These are phyloP conservation scores for Phytophthora quininea DNA, from an alignment of 352 stramenopile genomes.

Conservation along the genomic window DNA sequence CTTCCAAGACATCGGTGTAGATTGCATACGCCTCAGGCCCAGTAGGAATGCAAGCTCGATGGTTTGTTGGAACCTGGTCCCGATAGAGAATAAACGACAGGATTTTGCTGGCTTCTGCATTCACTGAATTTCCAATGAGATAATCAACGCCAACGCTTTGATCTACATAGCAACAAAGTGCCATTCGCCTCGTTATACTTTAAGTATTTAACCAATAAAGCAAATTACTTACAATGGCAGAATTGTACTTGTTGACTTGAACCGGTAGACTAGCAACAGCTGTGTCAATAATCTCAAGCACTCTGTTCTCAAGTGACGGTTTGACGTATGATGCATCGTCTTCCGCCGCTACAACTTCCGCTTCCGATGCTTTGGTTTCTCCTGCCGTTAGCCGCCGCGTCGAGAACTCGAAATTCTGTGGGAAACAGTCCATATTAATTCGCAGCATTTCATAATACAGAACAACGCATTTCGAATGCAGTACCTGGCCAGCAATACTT, in stretches of 20 bases:
- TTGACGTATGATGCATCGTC: conserved; percentile 14
- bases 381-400: conserved; percentile 22
- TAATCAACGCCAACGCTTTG: conserved; percentile 30
- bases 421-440: neutral
- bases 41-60: conserved; percentile 45
- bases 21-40: conserved; percentile 40
- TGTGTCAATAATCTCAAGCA: conserved; percentile 37
- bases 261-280: conserved; percentile 35
- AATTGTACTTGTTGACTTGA: conserved; percentile 43
- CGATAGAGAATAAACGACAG: conserved; percentile 60
- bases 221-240: conserved; percentile 28
- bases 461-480: neutral
- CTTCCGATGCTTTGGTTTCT: neutral
- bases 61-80: conserved; percentile 52
- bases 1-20: conserved; percentile 50
- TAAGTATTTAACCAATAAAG: neutral
- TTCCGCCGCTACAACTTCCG: neutral
- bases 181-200: neutral
- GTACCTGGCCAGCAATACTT: conserved; percentile 49
- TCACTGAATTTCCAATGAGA: conserved; percentile 45
- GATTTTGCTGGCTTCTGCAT: conserved; percentile 45
- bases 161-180: conserved; percentile 10
- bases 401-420: conserved; percentile 50
- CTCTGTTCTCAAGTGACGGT: conserved; percentile 24
- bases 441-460: neutral